These are phyloP conservation scores for Solanum chmielewskii DNA, from an alignment of 257 asterid genomes.

Conservation along the genomic window DNA sequence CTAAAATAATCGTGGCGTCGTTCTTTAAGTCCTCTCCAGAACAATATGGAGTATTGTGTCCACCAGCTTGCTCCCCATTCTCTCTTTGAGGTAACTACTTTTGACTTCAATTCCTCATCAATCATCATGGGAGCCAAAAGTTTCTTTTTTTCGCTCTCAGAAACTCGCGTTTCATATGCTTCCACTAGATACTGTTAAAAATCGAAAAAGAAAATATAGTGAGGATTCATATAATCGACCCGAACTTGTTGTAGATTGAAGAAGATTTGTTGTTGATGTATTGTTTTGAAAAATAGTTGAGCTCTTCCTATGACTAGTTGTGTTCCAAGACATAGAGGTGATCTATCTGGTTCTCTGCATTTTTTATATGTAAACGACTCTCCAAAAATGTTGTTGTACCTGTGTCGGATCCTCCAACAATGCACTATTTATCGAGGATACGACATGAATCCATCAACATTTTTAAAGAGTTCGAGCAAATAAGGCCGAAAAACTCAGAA, in stretches of 20 bases:
- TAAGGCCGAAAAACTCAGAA: neutral
- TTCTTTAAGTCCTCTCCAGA: slow-evolving; percentile 77
- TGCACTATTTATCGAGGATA: neutral
- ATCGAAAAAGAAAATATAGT: neutral
- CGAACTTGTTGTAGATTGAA: neutral
- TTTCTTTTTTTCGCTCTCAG: slow-evolving; percentile 60
- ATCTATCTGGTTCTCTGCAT: neutral
- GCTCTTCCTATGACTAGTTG: neutral
- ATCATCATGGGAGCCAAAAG: slow-evolving; percentile 35
- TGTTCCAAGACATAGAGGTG: neutral
- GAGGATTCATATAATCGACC: neutral
- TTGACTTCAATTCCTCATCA: slow-evolving; percentile 47
- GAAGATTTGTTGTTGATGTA: neutral
- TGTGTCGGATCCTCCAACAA: neutral
- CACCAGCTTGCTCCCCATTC: slow-evolving; percentile 95
- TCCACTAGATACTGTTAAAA: slow-evolving; percentile 70
- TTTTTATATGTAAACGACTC: neutral
- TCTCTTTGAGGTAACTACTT: slow-evolving; percentile 34
- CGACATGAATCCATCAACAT: neutral
- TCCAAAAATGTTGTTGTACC: neutral
- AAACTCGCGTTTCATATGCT: slow-evolving; percentile 60
- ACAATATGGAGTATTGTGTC: slow-evolving; percentile 69
- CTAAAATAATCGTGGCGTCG: slow-evolving; percentile 81
- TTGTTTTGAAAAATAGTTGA: neutral
- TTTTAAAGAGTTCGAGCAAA: neutral